Evolutionary conservation across 495 filamentous ascomycete species (phyloP), one percentile per base, ranked within the genome.

Genomic region (Barbatosphaeria neglecta): DNA sequence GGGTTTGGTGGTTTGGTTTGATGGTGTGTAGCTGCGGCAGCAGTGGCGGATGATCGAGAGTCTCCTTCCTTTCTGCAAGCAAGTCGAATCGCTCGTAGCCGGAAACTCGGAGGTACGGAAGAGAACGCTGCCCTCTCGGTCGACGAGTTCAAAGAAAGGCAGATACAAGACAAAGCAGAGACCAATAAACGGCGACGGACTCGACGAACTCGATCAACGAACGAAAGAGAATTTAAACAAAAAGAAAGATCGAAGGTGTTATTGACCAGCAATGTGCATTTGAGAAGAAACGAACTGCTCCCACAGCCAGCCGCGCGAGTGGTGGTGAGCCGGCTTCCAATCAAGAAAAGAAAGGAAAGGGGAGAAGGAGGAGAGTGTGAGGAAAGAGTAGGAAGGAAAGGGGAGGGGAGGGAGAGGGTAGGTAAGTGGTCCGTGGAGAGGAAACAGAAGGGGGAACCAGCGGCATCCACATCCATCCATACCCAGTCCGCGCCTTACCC

Each of bases 231-330:
- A 41, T 23, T 8, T 2, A 41, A 22, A 27, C 0, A 9, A 23
- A 17, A 37, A 40, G 39, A 43, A 37, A 37, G 25, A 49, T 41
- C 33, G 20, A 39, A 49, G 31, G 37, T 45, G 28, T 15, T 42
- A 37, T 27, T 44, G 33, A 27, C 28, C 31, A 38, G 23, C 19
- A 24, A 43, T 41, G 22, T 41, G 17, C 22, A 41, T n/a, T 35
- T 35, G 31, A n/a, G 46, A 50, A 45, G 38, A 22, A 47, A 46
- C 43, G n/a, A 42, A 23, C 19, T n/a, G 39, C 18, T 41, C 42
- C 43, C 25, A 41, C 47, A 52, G 55, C 47, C 52, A 52, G 44
- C 52, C 31, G 31, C 31, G 31, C 31, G 31, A 15, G 31, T 35
- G 31, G 27, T 31, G 31, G 31, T 35, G 31, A 48, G 52, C n/a